phyloP scores from a whole-genome alignment of 441 rosid genomes.

The Adansonia gregorii region DNA sequence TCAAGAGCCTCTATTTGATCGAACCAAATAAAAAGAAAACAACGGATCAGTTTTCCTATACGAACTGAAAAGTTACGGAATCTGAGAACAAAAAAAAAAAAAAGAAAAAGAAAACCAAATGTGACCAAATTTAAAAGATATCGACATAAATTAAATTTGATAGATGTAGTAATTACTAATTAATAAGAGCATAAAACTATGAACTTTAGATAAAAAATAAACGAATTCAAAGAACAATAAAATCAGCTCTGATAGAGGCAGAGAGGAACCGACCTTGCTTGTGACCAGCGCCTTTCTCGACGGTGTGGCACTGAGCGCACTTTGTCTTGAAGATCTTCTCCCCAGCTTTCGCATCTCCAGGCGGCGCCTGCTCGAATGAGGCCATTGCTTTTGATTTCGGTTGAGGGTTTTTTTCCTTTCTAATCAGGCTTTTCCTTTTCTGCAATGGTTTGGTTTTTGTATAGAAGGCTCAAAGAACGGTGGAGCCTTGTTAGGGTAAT shows the following conservation, averaged over 20 bases:
- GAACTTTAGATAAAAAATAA: not conserved
- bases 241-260: not conserved
- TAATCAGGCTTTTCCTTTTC: not conserved
- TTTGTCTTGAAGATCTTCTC: constrained; percentile 57
- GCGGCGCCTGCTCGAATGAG: constrained; percentile 46
- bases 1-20: not conserved
- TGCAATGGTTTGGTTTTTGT: not conserved
- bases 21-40: not conserved
- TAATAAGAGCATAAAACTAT: not conserved
- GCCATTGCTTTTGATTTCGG: constrained; percentile 33
- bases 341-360: constrained; percentile 43
- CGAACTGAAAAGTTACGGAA: not conserved
- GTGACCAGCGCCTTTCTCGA: constrained; percentile 50
- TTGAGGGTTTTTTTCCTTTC: not conserved
- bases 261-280: constrained; percentile 45
- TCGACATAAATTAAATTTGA: not conserved
- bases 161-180: not conserved
- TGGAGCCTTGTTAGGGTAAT: constrained; percentile 12
- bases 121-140: not conserved
- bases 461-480: not conserved
- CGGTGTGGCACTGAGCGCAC: constrained; percentile 36
- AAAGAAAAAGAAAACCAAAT: not conserved
- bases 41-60: not conserved
- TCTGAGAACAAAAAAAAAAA: not conserved
- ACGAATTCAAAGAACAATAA: not conserved